These are phyloP conservation scores for Diplodia mutila DNA, from an alignment of 2,329 filamentous ascomycete species.

Conservation along the genomic window DNA sequence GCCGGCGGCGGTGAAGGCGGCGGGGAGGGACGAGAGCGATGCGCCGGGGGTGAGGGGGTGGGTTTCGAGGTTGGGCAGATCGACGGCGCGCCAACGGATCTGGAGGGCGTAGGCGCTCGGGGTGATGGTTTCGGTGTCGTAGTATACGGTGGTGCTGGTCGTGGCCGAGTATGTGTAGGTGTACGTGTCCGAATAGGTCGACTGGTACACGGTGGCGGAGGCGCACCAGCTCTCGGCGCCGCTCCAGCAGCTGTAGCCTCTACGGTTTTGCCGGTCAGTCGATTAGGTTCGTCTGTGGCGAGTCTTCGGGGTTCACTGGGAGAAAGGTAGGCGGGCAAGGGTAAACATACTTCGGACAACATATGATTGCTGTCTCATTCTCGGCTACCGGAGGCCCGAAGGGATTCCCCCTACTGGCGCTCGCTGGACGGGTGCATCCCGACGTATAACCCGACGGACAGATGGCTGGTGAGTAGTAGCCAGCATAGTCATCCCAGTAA, in stretches of 20 bases:
- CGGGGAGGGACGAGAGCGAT: neutral
- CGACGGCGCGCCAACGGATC: neutral
- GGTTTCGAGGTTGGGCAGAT: neutral
- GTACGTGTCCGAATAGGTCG: neutral
- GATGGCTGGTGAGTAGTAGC: constrained; percentile 2
- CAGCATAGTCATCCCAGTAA: neutral
- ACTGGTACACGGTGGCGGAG: neutral
- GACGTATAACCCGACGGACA: neutral
- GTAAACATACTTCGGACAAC: neutral
- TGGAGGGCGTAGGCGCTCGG: neutral
- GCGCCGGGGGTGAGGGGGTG: neutral
- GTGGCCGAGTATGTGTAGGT: neutral
- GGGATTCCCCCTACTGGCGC: neutral
- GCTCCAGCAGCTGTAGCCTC: neutral
- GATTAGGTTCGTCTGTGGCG: neutral
- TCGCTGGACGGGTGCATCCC: neutral
- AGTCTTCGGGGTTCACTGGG: too few species aligned
- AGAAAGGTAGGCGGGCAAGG: too few species aligned
- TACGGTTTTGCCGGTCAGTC: neutral
- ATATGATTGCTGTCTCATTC: neutral
- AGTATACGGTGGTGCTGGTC: too few species aligned
- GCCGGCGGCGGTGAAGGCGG: neutral
- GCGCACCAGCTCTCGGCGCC: neutral
- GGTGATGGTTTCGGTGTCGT: too few species aligned
- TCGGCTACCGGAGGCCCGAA: neutral